Evolutionary conservation across 208 protist species (phyloP).

Genomic region (Tetramitus jugosus): DNA sequence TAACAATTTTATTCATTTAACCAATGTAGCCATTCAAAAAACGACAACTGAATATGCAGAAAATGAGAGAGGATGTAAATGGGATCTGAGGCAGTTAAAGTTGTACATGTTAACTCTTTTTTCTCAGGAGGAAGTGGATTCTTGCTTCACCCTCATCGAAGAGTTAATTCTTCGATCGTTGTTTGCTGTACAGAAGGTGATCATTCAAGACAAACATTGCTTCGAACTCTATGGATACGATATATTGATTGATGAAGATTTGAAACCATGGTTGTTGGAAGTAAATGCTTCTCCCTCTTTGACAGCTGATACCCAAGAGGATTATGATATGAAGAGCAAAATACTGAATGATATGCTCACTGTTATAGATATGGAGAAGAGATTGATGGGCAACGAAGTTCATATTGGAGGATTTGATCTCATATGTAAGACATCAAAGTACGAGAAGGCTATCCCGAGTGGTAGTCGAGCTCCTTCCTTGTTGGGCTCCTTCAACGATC

Average conservation of each 20-base stretch:
- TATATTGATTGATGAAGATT: conserved; percentile 81
- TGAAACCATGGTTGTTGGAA: conserved; percentile 91
- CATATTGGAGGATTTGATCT: not conserved
- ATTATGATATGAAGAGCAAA: not conserved
- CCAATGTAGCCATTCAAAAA: conserved; percentile 72
- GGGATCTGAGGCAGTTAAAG: not conserved
- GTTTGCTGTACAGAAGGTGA: not conserved
- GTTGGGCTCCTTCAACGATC: not conserved
- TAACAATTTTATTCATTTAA: conserved; percentile 80
- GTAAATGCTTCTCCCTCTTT: conserved; percentile 84
- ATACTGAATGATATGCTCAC: not conserved
- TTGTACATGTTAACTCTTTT: not conserved
- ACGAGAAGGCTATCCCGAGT: not conserved
- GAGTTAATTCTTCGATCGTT: not conserved
- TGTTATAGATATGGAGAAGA: not conserved
- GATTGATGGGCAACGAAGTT: not conserved
- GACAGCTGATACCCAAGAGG: conserved; percentile 22
- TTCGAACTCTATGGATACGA: conserved; percentile 97
- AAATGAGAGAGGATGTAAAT: not conserved
- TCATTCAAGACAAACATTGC: conserved; percentile 46
- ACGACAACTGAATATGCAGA: conserved; percentile 27
- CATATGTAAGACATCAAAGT: not conserved
- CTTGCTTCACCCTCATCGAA: not conserved
- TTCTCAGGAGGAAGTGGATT: not conserved
- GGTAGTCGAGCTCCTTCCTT: not conserved